Conservation (phyloP, 75 land plant species). For the Ceratopteris richardii region DNA sequence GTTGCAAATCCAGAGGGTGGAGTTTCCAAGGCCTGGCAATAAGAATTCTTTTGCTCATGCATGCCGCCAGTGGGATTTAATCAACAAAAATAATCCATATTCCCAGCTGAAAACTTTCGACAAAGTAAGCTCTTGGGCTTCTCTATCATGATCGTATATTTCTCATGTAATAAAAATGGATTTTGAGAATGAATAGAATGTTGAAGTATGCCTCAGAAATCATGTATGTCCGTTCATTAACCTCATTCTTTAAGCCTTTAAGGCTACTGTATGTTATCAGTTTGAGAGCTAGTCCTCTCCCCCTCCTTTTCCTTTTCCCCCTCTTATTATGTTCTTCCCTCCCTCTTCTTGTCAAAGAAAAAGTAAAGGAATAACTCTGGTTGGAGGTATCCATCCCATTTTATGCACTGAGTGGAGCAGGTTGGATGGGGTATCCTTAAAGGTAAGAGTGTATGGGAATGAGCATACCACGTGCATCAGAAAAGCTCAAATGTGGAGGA, state of each 20-base stretch:
- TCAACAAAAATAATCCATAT: slow-evolving; percentile 35
- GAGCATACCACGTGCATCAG: background rate
- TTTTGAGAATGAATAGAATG: background rate
- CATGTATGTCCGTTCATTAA: background rate
- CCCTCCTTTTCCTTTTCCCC: no score
- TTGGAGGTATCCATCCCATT: no score
- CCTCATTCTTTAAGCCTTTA: background rate
- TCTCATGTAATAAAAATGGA: no score
- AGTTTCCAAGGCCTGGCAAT: slow-evolving; percentile 84
- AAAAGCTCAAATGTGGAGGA: background rate
- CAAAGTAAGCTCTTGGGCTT: slow-evolving; percentile 36
- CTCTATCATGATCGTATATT: background rate
- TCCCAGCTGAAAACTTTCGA: slow-evolving; percentile 59
- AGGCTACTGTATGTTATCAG: background rate
- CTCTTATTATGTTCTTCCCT: no score
- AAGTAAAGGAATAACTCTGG: no score
- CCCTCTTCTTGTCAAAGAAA: no score
- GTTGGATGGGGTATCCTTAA: background rate
- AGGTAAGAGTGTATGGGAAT: background rate
- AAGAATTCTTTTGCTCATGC: slow-evolving; percentile 62
- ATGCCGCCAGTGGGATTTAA: slow-evolving; percentile 65
- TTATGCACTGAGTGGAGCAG: no score
- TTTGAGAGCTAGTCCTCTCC: background rate
- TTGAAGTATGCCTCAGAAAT: background rate
- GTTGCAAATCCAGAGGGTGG: slow-evolving; percentile 75